Evolutionary conservation across 768 basidiomycete genomes (phyloP).

Genomic region (Pisolithus microcarpus): DNA sequence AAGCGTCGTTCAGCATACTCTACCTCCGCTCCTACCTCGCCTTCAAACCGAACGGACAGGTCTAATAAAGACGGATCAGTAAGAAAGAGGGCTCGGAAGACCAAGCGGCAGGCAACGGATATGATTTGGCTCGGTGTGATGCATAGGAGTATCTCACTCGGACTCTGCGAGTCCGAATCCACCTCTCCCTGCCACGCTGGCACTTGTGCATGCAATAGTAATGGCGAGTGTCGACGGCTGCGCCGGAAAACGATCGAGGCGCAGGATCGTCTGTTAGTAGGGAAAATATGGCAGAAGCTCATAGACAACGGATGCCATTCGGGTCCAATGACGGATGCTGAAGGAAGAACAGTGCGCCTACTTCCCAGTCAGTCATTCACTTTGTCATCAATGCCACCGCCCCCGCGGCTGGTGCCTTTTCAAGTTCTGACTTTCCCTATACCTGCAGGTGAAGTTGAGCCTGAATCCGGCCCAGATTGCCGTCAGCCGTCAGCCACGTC

Average conservation of each 20-base stretch:
- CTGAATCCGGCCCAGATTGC: background rate
- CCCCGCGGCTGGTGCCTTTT: constrained; percentile 10
- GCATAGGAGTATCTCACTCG: constrained; percentile 28
- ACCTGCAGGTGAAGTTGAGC: background rate
- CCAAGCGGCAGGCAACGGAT: constrained; percentile 27
- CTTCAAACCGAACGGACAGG: constrained; percentile 1
- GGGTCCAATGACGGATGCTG: background rate
- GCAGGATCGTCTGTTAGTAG: constrained; percentile 29
- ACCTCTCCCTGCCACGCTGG: background rate
- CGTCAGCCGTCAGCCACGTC: too few species aligned
- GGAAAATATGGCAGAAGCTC: constrained; percentile 27
- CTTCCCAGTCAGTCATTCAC: constrained; percentile 14
- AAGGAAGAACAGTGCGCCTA: constrained; percentile 7
- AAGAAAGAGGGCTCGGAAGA: constrained; percentile 28
- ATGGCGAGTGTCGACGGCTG: background rate
- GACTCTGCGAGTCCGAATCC: constrained; percentile 6
- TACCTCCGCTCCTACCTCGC: constrained; percentile 19
- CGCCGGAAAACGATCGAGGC: constrained; percentile 10
- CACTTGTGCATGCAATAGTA: background rate
- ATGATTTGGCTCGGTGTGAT: constrained; percentile 31
- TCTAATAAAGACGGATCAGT: constrained; percentile 8
- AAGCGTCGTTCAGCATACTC: constrained; percentile 31
- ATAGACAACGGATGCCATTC: constrained; percentile 24
- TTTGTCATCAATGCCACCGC: constrained; percentile 11
- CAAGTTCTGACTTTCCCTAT: background rate